Conservation (phyloP, 176 grass and related monocot genomes). For the Leersia perrieri region DNA sequence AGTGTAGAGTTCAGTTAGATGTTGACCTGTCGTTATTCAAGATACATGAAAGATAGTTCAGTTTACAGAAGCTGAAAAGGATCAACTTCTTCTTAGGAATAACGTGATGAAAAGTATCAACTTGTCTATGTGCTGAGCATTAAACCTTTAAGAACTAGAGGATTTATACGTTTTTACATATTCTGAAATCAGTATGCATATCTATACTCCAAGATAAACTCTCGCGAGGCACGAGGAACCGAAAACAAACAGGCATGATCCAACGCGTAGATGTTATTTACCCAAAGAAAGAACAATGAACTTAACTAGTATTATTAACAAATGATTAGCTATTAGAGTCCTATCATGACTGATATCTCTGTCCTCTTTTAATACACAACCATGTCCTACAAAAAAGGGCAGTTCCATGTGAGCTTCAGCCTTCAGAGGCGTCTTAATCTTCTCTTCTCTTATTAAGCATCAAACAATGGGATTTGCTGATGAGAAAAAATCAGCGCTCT, state of each 20-base stretch:
- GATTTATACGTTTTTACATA: background rate
- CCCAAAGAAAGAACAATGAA: background rate
- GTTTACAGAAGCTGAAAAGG: background rate
- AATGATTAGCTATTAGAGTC: conserved; percentile 15
- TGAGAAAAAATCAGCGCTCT: conserved; percentile 13
- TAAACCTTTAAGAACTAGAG: no score
- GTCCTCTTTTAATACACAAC: conserved; percentile 24
- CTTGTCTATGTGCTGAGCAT: no score
- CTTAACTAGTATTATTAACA: background rate
- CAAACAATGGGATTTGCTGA: conserved; percentile 46
- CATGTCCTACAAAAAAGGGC: conserved; percentile 25
- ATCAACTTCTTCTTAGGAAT: background rate
- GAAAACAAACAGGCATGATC: conserved; percentile 33
- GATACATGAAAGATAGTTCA: background rate
- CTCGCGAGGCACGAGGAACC: conserved; percentile 6
- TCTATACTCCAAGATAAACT: background rate
- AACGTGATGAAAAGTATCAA: no score
- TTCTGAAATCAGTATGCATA: background rate
- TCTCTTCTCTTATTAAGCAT: conserved; percentile 12
- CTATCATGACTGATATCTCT: conserved; percentile 42
- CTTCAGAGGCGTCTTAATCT: conserved; percentile 37
- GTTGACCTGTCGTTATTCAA: background rate
- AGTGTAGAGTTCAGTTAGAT: background rate
- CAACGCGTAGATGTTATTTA: conserved; percentile 4
- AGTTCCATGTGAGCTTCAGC: conserved; percentile 48